These are phyloP conservation scores for Boechera divaricarpa DNA, from an alignment of 345 rosid genomes.

Conservation along the genomic window DNA sequence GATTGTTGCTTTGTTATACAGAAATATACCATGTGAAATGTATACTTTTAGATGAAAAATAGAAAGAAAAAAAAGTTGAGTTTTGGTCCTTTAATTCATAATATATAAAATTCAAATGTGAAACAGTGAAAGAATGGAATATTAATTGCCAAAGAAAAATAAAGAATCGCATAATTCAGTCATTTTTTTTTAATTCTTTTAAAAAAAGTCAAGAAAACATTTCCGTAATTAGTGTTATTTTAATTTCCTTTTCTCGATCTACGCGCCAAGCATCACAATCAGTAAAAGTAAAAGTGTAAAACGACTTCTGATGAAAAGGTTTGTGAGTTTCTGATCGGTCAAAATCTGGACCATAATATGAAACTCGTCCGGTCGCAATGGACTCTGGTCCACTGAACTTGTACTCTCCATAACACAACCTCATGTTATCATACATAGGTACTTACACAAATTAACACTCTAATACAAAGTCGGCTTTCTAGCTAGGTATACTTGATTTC, in stretches of 20 bases:
- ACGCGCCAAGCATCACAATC: slow-evolving; percentile 39
- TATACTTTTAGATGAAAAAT: background rate
- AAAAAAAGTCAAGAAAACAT: background rate
- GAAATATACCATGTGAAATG: slow-evolving; percentile 29
- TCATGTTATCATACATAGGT: background rate
- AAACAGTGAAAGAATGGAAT: background rate
- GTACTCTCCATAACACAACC: slow-evolving; percentile 32
- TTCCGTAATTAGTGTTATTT: background rate
- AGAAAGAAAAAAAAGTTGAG: background rate
- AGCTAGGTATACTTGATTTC: background rate
- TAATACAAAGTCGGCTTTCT: background rate
- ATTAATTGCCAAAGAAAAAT: background rate
- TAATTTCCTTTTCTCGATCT: background rate
- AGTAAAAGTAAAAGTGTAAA: slow-evolving; percentile 17
- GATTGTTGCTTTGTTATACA: slow-evolving; percentile 26
- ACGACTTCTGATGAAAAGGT: slow-evolving; percentile 45
- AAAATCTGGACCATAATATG: slow-evolving; percentile 48
- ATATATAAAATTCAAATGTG: background rate
- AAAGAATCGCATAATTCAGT: no score
- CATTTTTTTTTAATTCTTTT: no score
- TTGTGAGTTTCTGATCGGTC: slow-evolving; percentile 39
- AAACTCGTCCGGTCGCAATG: slow-evolving; percentile 42
- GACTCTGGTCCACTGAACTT: slow-evolving; percentile 55
- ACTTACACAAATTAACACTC: background rate
- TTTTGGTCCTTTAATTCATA: background rate